Base-by-base conservation (phyloP, 2,329 filamentous ascomycete species). In the Colletotrichum simmondsii region DNA sequence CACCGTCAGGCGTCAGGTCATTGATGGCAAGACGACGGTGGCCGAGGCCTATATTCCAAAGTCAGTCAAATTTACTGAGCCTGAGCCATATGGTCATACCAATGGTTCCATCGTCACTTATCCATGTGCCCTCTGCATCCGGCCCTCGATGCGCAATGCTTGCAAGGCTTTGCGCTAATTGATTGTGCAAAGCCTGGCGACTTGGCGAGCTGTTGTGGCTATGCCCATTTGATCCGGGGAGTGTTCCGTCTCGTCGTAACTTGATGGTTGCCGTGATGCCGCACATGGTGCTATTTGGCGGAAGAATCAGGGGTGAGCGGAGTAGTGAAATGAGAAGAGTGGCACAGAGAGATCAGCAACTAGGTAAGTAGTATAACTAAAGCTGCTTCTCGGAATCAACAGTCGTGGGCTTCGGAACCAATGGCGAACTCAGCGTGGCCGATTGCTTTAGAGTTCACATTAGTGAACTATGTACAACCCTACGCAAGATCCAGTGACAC, bases 21-120 rank as follows among this genome's bases (percentile, higher is more conserved):
- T 87, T 87, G 77, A 89, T 89, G 8, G 86, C 82, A 8, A 89
- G 81, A 26, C 87, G 84, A 53, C 83, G 83, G 76, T 89, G 87
- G 11, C 83, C 87, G 35, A 89, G 81, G 3, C 77, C 81, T 60
- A 19, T 19, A 35, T 35, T 5, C 22, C 19, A 22, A 14, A 8
- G 61, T 64, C 30, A 64, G 61, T 53, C 5, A 16, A 11, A 54
- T 22, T 16, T 5, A 22, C 8, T 22, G 14, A 11, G 11, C 32
- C 24, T 22, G 22, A 1, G 22, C 30, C 3, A 35, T 14, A 16
- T 28, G n/a, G 12, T 10, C 66, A 12, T 65, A 71, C 71, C 71
- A 22, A 73, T 57, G 7, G 16, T 30, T 22, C 49, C 66, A 5
- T 71, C 67, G 7, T 71, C 22, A 16, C 46, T 71, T 4, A 80